Base-by-base conservation (phyloP, 2,329 filamentous ascomycete species). In the Diplodia intermedia region DNA sequence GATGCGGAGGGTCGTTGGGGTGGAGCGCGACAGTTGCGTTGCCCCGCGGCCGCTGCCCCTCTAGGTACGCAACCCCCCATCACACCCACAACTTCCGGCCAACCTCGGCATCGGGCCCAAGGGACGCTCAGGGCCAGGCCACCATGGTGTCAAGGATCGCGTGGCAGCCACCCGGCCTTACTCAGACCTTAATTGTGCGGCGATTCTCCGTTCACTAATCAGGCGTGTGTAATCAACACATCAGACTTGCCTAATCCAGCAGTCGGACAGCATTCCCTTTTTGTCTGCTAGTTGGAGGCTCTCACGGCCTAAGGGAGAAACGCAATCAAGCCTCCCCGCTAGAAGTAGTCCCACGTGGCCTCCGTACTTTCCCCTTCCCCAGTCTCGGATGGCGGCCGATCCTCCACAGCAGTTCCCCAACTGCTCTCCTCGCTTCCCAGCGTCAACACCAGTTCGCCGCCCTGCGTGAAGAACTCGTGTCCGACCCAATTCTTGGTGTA, bases 401-500 rank as follows among this genome's bases (percentile, higher is more conserved):
- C 81, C 68, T 80, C 79, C 54, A 70, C 71, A 54, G 68, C 73
- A 5, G 80, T 82, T 4, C 82, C 82, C 82, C 82, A 83, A 12
- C 69, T 70, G 73, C 81, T 82, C 72, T 83, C 82, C 50, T 70
- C 75, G 18, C 72, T 71, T 2, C 81, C 82, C 26, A 83, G 69
- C 20, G 74, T 77, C 66, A 83, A 72, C 60, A 82, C 82, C 67
- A 84, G 69, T 53, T 78, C 76, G 63, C 80, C 77, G 0, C 82
- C 81, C n/a, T 80, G 68, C 43, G 79, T 73, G 69, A 83, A 83
- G 70, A 83, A 83, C 55, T 75, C 74, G 73, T 84, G 82, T 5
- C 74, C 74, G 62, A 83, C 79, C 81, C 81, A 83, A 66, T 79
- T 83, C 73, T 75, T 80, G 1, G 75, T 80, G 61, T 82, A 83